A percentile compares a stretch with the other conserved stretches of the same genome.
Evolutionary conservation across 106 monocot species (phyloP).

Genomic region (Platanthera zijinensis): DNA sequence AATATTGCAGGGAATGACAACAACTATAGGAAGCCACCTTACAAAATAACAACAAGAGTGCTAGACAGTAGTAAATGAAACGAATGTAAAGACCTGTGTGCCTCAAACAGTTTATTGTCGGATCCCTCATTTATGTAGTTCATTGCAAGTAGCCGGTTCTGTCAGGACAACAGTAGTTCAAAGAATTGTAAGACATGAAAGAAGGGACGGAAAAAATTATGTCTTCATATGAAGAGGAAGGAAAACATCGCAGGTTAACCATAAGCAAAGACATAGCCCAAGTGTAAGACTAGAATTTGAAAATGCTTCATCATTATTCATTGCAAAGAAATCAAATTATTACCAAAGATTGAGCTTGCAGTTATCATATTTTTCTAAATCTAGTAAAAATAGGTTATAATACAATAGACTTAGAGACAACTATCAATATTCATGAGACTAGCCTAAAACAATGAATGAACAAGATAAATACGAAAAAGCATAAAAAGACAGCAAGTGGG

Average conservation of each 20-base stretch:
- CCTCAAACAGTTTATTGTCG: slow-evolving; percentile 85
- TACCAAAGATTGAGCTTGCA: not conserved
- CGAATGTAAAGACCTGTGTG: slow-evolving; percentile 69
- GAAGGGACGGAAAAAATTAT: not conserved
- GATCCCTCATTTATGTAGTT: slow-evolving; percentile 89
- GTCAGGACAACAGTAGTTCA: slow-evolving; percentile 15
- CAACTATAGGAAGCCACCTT: not conserved
- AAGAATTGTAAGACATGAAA: not conserved
- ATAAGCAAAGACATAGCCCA: not conserved
- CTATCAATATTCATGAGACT: not conserved
- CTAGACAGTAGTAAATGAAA: not conserved
- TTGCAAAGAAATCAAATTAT: not conserved
- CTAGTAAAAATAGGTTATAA: not conserved
- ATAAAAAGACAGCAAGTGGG: not conserved
- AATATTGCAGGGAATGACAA: not conserved
- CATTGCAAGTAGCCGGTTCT: slow-evolving; percentile 98
- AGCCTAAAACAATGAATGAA: not conserved
- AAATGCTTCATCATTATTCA: not conserved
- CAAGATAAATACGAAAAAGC: not conserved
- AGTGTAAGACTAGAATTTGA: not conserved
- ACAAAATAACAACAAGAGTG: not conserved
- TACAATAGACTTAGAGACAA: not conserved
- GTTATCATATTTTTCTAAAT: not conserved
- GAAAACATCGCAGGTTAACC: not conserved
- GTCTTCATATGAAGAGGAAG: not conserved